Evolutionary conservation across 2,329 filamentous ascomycete species (phyloP).

Genomic region (Rhytidhysteron rufulum): DNA sequence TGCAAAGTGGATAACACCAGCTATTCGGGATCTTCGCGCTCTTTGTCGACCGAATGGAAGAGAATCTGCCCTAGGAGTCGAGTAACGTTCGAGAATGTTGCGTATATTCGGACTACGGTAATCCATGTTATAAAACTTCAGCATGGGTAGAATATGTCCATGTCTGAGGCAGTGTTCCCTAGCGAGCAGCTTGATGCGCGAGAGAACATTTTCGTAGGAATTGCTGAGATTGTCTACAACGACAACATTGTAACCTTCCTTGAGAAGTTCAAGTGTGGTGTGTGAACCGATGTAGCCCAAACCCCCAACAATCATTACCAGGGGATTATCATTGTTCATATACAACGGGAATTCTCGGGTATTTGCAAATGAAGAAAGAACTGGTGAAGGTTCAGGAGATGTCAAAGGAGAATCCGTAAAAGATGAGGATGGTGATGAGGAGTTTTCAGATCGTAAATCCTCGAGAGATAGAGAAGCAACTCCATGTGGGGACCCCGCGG

Average conservation of each 20-base stretch:
- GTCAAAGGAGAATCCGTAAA: no score
- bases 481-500: no score
- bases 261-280: constrained; percentile 52
- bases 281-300: constrained; percentile 56
- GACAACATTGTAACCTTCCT: constrained; percentile 52
- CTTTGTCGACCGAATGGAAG: constrained; percentile 18
- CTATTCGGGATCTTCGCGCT: constrained; percentile 46
- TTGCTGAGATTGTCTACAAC: constrained; percentile 46
- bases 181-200: constrained; percentile 33
- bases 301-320: constrained; percentile 52
- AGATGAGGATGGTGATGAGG: no score
- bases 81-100: constrained; percentile 43
- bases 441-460: no score
- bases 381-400: no score
- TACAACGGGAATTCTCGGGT: no score
- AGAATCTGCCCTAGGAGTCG: no score
- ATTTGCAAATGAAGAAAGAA: no score
- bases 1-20: constrained; percentile 66
- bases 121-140: constrained; percentile 47
- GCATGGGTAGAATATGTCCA: constrained; percentile 39
- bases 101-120: constrained; percentile 44
- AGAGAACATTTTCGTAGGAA: constrained; percentile 36
- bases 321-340: constrained; percentile 32
- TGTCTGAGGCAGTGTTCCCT: constrained; percentile 36
- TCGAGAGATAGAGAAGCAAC: no score